These are phyloP conservation scores for Boletellus sp. DNA, from an alignment of 768 basidiomycete genomes.

Conservation along the genomic window DNA sequence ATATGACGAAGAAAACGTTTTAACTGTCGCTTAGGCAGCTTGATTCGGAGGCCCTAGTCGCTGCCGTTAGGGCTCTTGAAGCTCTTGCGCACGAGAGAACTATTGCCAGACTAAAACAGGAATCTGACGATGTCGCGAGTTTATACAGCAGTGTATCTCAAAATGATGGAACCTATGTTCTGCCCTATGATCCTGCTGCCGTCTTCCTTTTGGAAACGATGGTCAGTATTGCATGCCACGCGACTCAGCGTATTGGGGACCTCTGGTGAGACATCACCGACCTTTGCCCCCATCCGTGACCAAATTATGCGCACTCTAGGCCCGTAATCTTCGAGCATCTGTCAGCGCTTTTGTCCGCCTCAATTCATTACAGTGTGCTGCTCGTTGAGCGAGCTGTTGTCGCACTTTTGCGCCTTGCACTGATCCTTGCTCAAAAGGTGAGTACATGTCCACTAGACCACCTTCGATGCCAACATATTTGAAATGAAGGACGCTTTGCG, in stretches of 20 bases:
- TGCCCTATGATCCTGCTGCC: slow-evolving; percentile 93
- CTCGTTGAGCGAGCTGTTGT: slow-evolving; percentile 94
- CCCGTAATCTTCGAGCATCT: slow-evolving; percentile 93
- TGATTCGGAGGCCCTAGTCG: slow-evolving; percentile 72
- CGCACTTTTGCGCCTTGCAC: slow-evolving; percentile 78
- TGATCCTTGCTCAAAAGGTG: slow-evolving; percentile 78
- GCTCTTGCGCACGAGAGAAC: slow-evolving; percentile 89
- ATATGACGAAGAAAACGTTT: not conserved
- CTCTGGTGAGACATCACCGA: slow-evolving; percentile 61
- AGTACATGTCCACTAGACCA: slow-evolving; percentile 15
- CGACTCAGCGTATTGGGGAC: slow-evolving; percentile 77
- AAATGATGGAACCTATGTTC: slow-evolving; percentile 46
- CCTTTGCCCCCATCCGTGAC: not conserved
- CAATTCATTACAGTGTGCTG: slow-evolving; percentile 81
- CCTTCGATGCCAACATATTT: not conserved
- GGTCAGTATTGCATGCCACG: slow-evolving; percentile 81
- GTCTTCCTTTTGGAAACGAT: slow-evolving; percentile 94
- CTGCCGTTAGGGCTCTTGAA: slow-evolving; percentile 82
- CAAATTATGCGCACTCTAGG: slow-evolving; percentile 45
- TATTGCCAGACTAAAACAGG: slow-evolving; percentile 70
- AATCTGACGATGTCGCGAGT: slow-evolving; percentile 53
- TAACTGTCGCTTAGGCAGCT: slow-evolving; percentile 56
- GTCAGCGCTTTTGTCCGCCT: slow-evolving; percentile 69
- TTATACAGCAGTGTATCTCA: slow-evolving; percentile 32
- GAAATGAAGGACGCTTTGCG: slow-evolving; percentile 64